Evolutionary conservation across 1,139 yeast genomes (phyloP).

Genomic region (Protomyces inouyei): DNA sequence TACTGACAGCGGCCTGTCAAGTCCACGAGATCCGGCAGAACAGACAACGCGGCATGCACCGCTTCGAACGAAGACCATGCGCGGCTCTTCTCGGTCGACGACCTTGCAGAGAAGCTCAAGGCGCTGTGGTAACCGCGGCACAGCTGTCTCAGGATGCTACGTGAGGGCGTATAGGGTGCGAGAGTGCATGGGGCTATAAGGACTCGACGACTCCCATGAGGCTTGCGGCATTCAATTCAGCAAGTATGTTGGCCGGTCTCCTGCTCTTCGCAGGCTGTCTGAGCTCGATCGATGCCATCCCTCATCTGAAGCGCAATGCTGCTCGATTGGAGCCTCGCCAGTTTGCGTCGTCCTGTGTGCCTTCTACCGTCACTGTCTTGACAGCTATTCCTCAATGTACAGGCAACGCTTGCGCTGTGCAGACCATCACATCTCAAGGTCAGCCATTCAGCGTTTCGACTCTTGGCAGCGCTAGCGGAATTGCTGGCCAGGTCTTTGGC

Average conservation of each 20-base stretch:
- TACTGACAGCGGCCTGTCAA: background rate
- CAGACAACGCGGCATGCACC: background rate
- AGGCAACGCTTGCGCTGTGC: conserved; percentile 5
- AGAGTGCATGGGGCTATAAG: background rate
- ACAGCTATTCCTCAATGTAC: conserved; percentile 12
- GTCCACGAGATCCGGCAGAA: background rate
- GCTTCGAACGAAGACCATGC: background rate
- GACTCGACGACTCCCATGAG: background rate
- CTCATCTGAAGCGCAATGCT: background rate
- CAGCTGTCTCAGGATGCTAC: no score
- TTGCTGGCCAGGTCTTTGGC: conserved; percentile 13
- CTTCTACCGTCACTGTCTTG: conserved; percentile 6
- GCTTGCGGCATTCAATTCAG: background rate
- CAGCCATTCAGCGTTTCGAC: conserved; percentile 7
- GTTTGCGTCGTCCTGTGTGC: background rate
- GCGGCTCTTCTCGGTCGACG: no score
- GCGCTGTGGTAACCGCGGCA: no score
- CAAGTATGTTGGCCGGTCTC: background rate
- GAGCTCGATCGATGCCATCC: background rate
- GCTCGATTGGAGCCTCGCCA: background rate
- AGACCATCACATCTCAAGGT: conserved; percentile 22
- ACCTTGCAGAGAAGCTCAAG: no score
- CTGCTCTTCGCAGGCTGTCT: background rate
- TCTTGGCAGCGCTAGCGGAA: background rate
- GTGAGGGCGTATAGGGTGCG: background rate